Evolutionary conservation across 495 filamentous ascomycete genomes (phyloP).

Genomic region (Oleoguttula mirabilis): DNA sequence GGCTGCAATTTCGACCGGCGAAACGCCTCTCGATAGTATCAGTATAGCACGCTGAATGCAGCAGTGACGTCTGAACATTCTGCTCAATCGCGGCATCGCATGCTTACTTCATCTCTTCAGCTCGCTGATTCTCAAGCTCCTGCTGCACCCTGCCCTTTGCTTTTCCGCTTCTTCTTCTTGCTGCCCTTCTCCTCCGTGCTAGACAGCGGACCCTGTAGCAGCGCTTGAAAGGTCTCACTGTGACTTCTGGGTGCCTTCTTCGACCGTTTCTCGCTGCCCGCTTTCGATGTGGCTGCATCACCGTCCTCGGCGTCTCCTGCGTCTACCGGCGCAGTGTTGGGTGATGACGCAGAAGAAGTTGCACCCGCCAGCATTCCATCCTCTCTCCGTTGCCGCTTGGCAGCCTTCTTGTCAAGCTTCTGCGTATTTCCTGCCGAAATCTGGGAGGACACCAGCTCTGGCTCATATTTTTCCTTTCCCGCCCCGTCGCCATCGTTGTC

Average conservation of each 20-base stretch:
- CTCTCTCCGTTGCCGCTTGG: not conserved
- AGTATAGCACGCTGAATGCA: no score
- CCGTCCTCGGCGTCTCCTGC: not conserved
- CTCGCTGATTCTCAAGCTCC: constrained; percentile 10
- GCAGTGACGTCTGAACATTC: no score
- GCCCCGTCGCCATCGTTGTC: not conserved
- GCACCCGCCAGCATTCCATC: not conserved
- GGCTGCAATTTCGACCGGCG: no score
- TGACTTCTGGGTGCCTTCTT: not conserved
- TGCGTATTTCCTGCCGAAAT: not conserved
- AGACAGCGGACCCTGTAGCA: not conserved
- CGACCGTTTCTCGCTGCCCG: not conserved
- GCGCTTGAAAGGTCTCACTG: not conserved
- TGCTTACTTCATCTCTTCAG: constrained; percentile 14
- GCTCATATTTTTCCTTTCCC: not conserved
- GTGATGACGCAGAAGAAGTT: not conserved
- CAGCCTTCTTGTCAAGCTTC: not conserved
- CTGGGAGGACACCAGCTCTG: not conserved
- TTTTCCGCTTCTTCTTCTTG: constrained; percentile 14
- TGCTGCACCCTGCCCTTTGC: not conserved
- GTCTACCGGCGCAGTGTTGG: not conserved
- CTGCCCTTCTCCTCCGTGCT: constrained; percentile 5
- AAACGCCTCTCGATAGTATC: no score
- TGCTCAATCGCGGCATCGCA: no score
- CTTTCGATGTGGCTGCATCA: no score